phyloP scores from a whole-genome alignment of 306 rosid genomes.

The Styphnolobium japonicum region DNA sequence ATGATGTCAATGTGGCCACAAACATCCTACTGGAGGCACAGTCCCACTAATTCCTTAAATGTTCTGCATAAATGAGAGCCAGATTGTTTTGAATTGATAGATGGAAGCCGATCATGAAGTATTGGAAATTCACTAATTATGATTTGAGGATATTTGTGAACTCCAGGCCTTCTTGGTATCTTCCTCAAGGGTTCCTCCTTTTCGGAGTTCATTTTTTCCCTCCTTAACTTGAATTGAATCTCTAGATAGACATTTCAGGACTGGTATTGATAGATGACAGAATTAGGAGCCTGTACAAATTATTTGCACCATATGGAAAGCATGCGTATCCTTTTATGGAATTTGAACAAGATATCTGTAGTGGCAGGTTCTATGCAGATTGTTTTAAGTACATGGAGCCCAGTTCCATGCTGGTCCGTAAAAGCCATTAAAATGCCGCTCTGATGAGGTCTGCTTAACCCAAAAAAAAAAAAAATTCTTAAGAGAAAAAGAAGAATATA shows the following conservation, averaged over 20 bases:
- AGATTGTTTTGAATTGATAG: constrained; percentile 18
- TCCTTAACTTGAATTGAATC: constrained; percentile 35
- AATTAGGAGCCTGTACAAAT: constrained; percentile 56
- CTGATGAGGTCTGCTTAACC: background rate
- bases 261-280: constrained; percentile 29
- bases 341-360: constrained; percentile 17
- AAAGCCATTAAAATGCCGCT: background rate
- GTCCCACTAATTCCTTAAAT: constrained; percentile 45
- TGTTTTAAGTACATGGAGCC: constrained; percentile 2
- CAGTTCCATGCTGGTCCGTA: background rate
- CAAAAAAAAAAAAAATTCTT: no score
- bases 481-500: background rate
- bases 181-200: constrained; percentile 26
- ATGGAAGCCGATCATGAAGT: constrained; percentile 25
- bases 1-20: constrained; percentile 87
- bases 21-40: constrained; percentile 91
- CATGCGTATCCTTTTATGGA: constrained; percentile 10
- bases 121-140: constrained; percentile 37
- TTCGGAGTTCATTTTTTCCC: constrained; percentile 25
- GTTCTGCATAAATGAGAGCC: constrained; percentile 14
- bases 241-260: constrained; percentile 39
- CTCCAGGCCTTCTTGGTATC: constrained; percentile 30
- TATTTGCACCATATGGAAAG: constrained; percentile 33
- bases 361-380: constrained; percentile 20
- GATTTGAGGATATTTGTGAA: constrained; percentile 40